Evolutionary conservation across 2,329 filamentous ascomycete genomes (phyloP).

Genomic region (Cladosporium velox): DNA sequence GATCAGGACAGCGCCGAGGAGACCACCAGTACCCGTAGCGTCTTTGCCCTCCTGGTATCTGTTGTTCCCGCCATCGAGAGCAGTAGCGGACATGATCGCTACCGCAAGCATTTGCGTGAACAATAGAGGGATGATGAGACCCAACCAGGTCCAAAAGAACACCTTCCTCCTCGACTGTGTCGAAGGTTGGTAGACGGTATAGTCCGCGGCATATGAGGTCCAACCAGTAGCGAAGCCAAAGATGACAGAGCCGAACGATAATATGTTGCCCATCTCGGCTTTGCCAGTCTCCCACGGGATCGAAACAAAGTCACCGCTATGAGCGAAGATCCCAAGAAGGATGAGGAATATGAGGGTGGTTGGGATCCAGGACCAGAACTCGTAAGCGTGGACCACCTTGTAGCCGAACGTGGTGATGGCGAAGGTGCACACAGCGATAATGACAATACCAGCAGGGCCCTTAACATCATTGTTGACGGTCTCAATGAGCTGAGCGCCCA

Average conservation of each 20-base stretch:
- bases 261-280: slow-evolving; percentile 60
- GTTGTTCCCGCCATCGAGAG: slow-evolving; percentile 55
- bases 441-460: slow-evolving; percentile 72
- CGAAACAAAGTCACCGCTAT: slow-evolving; percentile 65
- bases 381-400: slow-evolving; percentile 74
- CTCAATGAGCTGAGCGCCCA: slow-evolving; percentile 75
- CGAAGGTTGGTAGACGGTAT: slow-evolving; percentile 75
- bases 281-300: slow-evolving; percentile 61
- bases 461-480: slow-evolving; percentile 71
- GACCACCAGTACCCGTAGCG: slow-evolving; percentile 63
- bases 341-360: slow-evolving; percentile 73
- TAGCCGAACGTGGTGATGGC: slow-evolving; percentile 74
- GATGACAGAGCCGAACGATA: slow-evolving; percentile 68
- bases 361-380: slow-evolving; percentile 74
- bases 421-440: slow-evolving; percentile 69
- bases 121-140: slow-evolving; percentile 69
- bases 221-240: slow-evolving; percentile 72
- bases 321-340: slow-evolving; percentile 66
- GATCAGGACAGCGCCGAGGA: slow-evolving; percentile 66
- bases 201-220: slow-evolving; percentile 74
- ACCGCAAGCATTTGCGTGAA: slow-evolving; percentile 75
- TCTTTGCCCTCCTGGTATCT: slow-evolving; percentile 59
- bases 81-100: slow-evolving; percentile 66
- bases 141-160: slow-evolving; percentile 69
- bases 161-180: slow-evolving; percentile 61